Percentiles rank a stretch among this genome's conserved stretches.
These are phyloP conservation scores for Penicillium verrucosum DNA, from an alignment of 2,329 filamentous ascomycete species.

Conservation along the genomic window DNA sequence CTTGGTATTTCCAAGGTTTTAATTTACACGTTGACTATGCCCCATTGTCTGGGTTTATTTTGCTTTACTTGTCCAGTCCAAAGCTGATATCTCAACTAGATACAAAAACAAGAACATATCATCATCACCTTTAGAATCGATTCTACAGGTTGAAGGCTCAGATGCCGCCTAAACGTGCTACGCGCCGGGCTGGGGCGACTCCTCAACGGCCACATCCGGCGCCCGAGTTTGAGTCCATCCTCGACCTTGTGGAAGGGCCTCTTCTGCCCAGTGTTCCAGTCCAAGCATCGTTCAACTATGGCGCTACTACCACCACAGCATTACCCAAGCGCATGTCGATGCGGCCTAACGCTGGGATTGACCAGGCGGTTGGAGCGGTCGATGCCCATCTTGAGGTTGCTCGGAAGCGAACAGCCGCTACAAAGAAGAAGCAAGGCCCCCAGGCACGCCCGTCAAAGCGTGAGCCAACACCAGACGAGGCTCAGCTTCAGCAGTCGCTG, in stretches of 20 bases:
- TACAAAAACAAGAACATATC: background rate
- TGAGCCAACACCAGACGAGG: conserved; percentile 36
- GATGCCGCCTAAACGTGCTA: conserved; percentile 30
- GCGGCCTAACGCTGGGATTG: conserved; percentile 29
- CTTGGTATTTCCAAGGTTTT: background rate
- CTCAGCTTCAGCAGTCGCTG: conserved; percentile 30
- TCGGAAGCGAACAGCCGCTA: conserved; percentile 20
- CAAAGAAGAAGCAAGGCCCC: conserved; percentile 10
- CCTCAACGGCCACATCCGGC: background rate
- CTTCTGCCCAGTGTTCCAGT: conserved; percentile 38
- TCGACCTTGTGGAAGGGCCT: conserved; percentile 12
- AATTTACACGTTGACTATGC: background rate
- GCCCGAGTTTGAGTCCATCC: background rate
- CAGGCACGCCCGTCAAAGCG: conserved; percentile 23
- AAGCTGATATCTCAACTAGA: background rate
- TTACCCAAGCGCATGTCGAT: conserved; percentile 36
- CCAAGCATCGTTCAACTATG: conserved; percentile 42
- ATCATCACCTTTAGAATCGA: background rate
- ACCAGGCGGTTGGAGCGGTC: conserved; percentile 34
- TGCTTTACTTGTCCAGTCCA: background rate
- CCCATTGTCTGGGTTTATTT: background rate
- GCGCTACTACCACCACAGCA: conserved; percentile 34
- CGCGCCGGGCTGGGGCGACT: conserved; percentile 16
- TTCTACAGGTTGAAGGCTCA: background rate
- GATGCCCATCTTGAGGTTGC: conserved; percentile 30